Conservation (phyloP, 2,329 filamentous ascomycete species). For the Trichoderma endophyticum region DNA sequence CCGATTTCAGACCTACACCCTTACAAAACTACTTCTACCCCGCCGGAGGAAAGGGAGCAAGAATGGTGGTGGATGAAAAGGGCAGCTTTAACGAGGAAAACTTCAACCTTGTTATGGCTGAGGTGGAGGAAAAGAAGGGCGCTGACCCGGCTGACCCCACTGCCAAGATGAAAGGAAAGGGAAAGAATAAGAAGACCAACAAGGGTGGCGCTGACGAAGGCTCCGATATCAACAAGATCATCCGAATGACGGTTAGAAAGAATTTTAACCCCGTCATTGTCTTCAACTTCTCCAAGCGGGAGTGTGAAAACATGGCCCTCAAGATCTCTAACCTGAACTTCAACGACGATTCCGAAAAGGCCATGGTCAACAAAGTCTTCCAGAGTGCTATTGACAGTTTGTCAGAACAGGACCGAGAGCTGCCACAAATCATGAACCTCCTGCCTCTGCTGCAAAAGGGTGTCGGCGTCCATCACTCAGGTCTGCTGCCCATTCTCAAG, state of each 20-base stretch:
- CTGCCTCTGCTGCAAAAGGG: conserved; percentile 84
- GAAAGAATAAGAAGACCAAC: conserved; percentile 87
- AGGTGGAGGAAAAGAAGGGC: conserved; percentile 84
- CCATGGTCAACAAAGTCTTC: conserved; percentile 92
- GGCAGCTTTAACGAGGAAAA: conserved; percentile 95
- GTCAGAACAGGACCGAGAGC: conserved; percentile 81
- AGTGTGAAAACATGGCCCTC: conserved; percentile 87
- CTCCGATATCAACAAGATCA: conserved; percentile 92
- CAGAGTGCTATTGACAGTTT: conserved; percentile 88
- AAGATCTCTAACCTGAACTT: conserved; percentile 84
- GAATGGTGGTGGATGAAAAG: conserved; percentile 94
- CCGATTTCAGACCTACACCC: conserved; percentile 94
- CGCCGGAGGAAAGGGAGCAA: conserved; percentile 85
- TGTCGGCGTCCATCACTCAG: conserved; percentile 96
- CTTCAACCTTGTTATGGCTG: conserved; percentile 91
- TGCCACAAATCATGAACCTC: conserved; percentile 89
- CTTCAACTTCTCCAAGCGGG: conserved; percentile 98
- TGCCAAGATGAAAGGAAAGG: conserved; percentile 79
- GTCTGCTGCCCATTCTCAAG: conserved; percentile 90
- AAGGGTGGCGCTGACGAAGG: conserved; percentile 77
- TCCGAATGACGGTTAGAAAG: conserved; percentile 98
- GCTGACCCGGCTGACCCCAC: conserved; percentile 76
- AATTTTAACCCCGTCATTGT: conserved; percentile 98
- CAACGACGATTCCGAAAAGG: conserved; percentile 94
- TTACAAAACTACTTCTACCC: conserved; percentile 98